A percentile compares a stretch with the other conserved stretches of the same genome.
These are phyloP conservation scores for Gastrolobium bilobum DNA, from an alignment of 306 rosid genomes.

Conservation along the genomic window DNA sequence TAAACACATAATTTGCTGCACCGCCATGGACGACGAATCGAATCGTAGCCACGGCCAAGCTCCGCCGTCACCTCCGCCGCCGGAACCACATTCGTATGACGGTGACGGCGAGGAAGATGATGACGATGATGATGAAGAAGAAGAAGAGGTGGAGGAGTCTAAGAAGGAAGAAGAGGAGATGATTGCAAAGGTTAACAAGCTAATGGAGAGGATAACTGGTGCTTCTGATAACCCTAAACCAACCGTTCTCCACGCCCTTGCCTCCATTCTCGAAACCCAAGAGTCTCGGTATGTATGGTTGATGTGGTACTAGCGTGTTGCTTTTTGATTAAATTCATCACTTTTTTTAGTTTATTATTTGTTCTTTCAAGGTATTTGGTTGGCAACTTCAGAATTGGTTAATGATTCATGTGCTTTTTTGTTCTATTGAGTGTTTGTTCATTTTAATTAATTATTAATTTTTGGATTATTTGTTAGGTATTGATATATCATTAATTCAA, in stretches of 20 bases:
- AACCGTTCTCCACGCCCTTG: conserved; percentile 73
- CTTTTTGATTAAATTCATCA: not conserved
- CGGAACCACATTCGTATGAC: not conserved
- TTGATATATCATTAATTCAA: not conserved
- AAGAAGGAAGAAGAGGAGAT: conserved; percentile 75
- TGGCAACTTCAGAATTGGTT: not conserved
- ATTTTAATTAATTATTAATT: not conserved
- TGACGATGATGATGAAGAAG: conserved; percentile 54
- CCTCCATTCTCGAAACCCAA: conserved; percentile 70
- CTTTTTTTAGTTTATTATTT: not conserved
- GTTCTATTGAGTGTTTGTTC: not conserved
- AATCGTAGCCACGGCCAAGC: not conserved
- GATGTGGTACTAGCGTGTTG: not conserved
- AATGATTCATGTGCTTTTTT: not conserved
- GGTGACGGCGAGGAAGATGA: conserved; percentile 49
- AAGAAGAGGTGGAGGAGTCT: not conserved
- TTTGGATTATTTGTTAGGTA: not conserved
- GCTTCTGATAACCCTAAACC: conserved; percentile 73
- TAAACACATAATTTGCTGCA: not conserved
- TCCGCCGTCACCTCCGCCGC: not conserved
- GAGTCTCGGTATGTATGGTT: conserved; percentile 60
- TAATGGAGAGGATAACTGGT: conserved; percentile 70
- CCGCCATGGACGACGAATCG: conserved; percentile 16
- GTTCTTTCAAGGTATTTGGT: not conserved
- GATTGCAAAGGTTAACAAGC: conserved; percentile 68